phyloP scores from a whole-genome alignment of 106 monocot species.

The Xerophyta viscosa region DNA sequence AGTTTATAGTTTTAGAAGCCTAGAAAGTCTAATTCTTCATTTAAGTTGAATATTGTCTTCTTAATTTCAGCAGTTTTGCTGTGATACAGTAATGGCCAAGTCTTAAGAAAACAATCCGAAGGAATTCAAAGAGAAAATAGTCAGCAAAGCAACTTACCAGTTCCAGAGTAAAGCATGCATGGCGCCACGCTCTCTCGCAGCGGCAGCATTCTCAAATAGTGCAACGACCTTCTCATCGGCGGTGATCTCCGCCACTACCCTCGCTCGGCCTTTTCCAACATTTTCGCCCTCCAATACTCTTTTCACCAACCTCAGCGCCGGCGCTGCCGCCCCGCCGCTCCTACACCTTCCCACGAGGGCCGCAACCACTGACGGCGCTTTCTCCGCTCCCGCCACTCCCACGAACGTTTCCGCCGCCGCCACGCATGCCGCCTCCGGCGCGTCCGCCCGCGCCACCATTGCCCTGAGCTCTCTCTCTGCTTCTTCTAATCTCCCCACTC shows the following conservation, averaged over 20 bases:
- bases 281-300: constrained; percentile 40
- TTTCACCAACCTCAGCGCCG: constrained; percentile 61
- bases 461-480: constrained; percentile 68
- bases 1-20: too few relatives aligned
- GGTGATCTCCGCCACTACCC: constrained; percentile 61
- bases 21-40: too few relatives aligned
- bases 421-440: constrained; percentile 49
- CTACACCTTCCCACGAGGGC: constrained; percentile 50
- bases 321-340: constrained; percentile 30
- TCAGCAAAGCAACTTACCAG: constrained; percentile 33
- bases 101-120: too few relatives aligned
- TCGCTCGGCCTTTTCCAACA: constrained; percentile 31
- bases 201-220: constrained; percentile 33
- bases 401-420: constrained; percentile 65
- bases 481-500: constrained; percentile 49
- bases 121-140: too few relatives aligned
- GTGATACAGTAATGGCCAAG: too few relatives aligned
- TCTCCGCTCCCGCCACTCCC: constrained; percentile 43
- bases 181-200: constrained; percentile 37
- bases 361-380: constrained; percentile 41
- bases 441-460: constrained; percentile 40
- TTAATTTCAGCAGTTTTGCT: too few relatives aligned
- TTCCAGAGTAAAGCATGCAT: constrained; percentile 97
- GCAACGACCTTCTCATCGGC: constrained; percentile 64
- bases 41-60: too few relatives aligned